Percentiles rank a stretch among this genome's conserved stretches.
These are phyloP conservation scores for Sordariomycetes sp. DNA, from an alignment of 2,329 filamentous ascomycete species.

Conservation along the genomic window DNA sequence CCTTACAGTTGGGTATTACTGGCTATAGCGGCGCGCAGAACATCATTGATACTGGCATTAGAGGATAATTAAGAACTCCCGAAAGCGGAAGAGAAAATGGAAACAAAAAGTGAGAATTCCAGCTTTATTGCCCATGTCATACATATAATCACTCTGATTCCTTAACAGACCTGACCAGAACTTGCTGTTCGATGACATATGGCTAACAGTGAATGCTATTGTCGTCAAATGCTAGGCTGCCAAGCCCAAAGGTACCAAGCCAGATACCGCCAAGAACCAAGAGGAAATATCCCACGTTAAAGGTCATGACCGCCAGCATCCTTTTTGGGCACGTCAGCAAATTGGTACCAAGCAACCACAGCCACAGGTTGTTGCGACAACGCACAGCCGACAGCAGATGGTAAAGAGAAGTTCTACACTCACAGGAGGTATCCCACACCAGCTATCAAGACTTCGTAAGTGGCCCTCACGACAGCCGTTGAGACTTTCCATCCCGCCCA, in stretches of 20 bases:
- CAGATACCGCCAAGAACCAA: conserved; percentile 64
- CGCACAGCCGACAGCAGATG: background rate
- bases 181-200: too few species aligned
- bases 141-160: too few species aligned
- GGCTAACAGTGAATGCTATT: background rate
- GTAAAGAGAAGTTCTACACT: conserved; percentile 28
- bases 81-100: too few species aligned
- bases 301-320: conserved; percentile 77
- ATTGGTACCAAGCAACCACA: background rate
- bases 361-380: background rate
- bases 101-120: too few species aligned
- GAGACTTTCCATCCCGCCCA: conserved; percentile 9
- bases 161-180: too few species aligned
- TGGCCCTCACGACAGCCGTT: conserved; percentile 7
- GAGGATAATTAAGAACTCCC: too few species aligned
- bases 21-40: too few species aligned
- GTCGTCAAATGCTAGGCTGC: conserved; percentile 17
- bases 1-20: too few species aligned
- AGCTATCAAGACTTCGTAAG: conserved; percentile 36
- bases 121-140: too few species aligned
- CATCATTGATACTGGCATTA: too few species aligned
- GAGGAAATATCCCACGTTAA: conserved; percentile 68
- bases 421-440: conserved; percentile 71
- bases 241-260: conserved; percentile 64
- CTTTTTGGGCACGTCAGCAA: too few species aligned